Conservation (phyloP, 2,329 filamentous ascomycete species). For the Fusarium agapanthi region DNA sequence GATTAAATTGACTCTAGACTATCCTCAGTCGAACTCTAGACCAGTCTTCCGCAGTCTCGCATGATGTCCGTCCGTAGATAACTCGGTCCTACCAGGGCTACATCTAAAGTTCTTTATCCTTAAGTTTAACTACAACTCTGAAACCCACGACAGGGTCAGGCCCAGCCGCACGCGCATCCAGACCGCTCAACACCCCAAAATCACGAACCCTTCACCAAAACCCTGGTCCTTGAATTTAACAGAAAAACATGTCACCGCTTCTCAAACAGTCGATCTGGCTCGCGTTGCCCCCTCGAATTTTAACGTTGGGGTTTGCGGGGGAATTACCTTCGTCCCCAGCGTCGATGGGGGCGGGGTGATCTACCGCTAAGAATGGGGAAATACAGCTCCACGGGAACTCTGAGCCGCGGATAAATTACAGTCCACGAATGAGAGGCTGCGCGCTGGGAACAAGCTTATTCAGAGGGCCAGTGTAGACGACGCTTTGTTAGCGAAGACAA, state of each 20-base stretch:
- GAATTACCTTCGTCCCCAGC: not conserved
- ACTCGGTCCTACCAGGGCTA: not conserved
- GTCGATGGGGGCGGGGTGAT: slow-evolving; percentile 32
- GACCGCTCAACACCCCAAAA: not conserved
- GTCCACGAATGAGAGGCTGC: slow-evolving; percentile 4
- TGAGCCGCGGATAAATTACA: slow-evolving; percentile 20
- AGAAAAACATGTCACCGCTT: not conserved
- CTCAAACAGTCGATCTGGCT: slow-evolving; percentile 1
- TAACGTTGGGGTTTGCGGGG: slow-evolving; percentile 26
- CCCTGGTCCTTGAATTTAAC: not conserved
- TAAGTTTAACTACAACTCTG: not conserved
- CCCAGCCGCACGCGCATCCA: not conserved
- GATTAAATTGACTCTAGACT: not conserved
- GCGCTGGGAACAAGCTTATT: slow-evolving; percentile 10
- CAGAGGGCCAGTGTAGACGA: not conserved
- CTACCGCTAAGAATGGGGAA: slow-evolving; percentile 34
- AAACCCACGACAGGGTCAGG: not conserved
- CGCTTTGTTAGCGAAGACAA: not conserved
- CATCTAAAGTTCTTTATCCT: not conserved
- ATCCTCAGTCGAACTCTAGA: not conserved
- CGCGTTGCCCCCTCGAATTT: not conserved
- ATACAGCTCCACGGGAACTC: slow-evolving; percentile 30
- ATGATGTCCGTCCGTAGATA: not conserved
- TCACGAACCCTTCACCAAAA: not conserved
- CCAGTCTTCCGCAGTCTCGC: not conserved